A percentile compares a stretch with the other conserved stretches of the same genome.
Conservation (phyloP, 345 rosid species). For the sweet orange (Citrus sinensis) region DVS_A1.0 CM039163.1:8347001-8347500, state of each 20-base stretch:
- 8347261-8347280: background rate
- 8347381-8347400: background rate
- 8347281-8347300: background rate
- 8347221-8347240: no score
- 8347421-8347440: background rate
- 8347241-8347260: no score
- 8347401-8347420: background rate
- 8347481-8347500: background rate
- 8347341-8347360: background rate
- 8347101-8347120: no score
- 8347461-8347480: background rate
- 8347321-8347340: background rate
- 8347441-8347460: background rate
- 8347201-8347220: no score
- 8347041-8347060: background rate
- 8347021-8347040: background rate
- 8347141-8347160: background rate
- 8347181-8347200: background rate
- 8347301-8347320: background rate
- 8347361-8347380: background rate
- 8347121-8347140: no score
- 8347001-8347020: background rate
- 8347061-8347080: background rate
- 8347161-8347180: background rate
- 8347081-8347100: no score